phyloP scores from a whole-genome alignment of 148 eudicot species.

The Oxyria digyna region DNA sequence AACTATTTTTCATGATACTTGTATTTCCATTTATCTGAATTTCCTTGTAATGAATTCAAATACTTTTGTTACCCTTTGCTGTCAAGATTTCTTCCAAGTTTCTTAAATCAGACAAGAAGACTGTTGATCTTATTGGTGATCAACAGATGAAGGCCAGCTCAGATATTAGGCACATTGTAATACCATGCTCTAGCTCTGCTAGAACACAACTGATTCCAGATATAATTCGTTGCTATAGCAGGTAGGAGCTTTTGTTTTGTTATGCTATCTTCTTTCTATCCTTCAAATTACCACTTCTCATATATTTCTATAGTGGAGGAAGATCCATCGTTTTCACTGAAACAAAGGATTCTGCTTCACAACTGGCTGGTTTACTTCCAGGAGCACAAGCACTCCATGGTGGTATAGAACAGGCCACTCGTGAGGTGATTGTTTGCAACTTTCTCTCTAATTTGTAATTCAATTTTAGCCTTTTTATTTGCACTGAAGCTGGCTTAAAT shows the following conservation, averaged over 20 bases:
- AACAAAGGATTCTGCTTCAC: conserved; percentile 68
- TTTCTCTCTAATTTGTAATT: neutral
- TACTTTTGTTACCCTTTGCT: conserved; percentile 7
- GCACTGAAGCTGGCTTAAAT: neutral
- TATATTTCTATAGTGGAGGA: conserved; percentile 51
- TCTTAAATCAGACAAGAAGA: conserved; percentile 60
- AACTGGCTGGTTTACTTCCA: conserved; percentile 55
- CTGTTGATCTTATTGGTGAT: conserved; percentile 89
- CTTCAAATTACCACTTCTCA: neutral
- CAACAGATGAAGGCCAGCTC: conserved; percentile 95
- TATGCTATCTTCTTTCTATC: neutral
- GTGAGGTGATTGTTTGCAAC: conserved; percentile 45
- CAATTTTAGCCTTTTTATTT: neutral
- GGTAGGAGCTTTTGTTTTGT: conserved; percentile 27
- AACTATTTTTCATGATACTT: neutral
- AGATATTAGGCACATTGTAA: conserved; percentile 75
- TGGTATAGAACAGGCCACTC: conserved; percentile 77
- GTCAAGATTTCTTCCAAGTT: conserved; percentile 56
- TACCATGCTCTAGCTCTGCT: conserved; percentile 75
- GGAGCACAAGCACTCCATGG: conserved; percentile 96
- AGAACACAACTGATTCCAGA: conserved; percentile 86
- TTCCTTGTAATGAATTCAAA: neutral
- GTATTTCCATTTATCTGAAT: neutral
- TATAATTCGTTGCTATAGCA: conserved; percentile 77
- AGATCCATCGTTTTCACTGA: conserved; percentile 78